phyloP scores from a whole-genome alignment of 139 green algal genomes.

The Raphidocelis subcapitata region DNA sequence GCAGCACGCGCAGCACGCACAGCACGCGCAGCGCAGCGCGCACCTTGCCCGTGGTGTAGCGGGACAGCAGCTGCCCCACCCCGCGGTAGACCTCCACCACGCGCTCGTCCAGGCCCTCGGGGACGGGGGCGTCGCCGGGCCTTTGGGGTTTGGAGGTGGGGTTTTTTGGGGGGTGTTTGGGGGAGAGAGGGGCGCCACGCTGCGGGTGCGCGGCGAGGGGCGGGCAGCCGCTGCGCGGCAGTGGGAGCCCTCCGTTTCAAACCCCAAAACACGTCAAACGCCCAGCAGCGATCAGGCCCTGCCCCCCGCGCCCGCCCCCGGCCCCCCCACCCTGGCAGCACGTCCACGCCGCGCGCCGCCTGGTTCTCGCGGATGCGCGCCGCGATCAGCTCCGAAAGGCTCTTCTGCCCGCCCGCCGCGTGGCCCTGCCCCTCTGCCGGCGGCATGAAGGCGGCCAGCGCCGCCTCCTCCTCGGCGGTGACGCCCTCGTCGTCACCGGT shows the following conservation, averaged over 20 bases:
- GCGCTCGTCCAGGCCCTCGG: slow-evolving; percentile 74
- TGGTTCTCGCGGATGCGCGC: slow-evolving; percentile 60
- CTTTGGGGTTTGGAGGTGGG: no score
- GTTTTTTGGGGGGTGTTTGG: no score
- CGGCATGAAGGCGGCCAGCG: slow-evolving; percentile 80
- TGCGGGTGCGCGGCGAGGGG: no score
- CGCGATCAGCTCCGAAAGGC: slow-evolving; percentile 90
- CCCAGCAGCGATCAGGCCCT: no score
- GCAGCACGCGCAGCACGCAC: not conserved
- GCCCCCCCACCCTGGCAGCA: slow-evolving; percentile 7
- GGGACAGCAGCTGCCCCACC: slow-evolving; percentile 61
- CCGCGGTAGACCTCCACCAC: slow-evolving; percentile 56
- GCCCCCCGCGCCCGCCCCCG: no score
- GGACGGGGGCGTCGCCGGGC: not conserved
- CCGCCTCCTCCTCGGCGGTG: slow-evolving; percentile 75
- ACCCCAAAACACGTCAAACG: no score
- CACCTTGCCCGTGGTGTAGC: slow-evolving; percentile 76
- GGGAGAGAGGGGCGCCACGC: no score
- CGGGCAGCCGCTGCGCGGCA: no score
- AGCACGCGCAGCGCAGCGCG: slow-evolving; percentile 37
- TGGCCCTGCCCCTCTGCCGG: slow-evolving; percentile 21
- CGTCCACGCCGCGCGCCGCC: slow-evolving; percentile 23
- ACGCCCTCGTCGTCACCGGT: slow-evolving; percentile 51
- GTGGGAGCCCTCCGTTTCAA: no score
- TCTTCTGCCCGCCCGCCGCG: slow-evolving; percentile 34